Conservation (phyloP, 805 yeast genomes). For the Saccharomycopsis schoenii region DNA sequence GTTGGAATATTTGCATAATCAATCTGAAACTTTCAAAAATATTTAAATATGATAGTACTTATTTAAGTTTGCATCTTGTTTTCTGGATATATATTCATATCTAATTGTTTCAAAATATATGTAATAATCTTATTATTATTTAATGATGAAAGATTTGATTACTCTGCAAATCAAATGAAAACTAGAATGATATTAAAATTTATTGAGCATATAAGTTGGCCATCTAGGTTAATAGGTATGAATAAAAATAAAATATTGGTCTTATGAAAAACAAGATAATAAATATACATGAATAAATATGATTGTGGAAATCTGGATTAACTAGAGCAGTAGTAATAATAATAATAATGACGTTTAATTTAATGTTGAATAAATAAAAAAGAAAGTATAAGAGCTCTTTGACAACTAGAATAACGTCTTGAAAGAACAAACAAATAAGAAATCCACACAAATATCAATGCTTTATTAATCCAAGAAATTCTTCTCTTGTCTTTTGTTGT, state of each 20-base stretch:
- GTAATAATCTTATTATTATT: neutral
- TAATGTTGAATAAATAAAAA: neutral
- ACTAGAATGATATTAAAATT: neutral
- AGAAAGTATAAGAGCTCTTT: neutral
- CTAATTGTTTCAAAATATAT: too few relatives aligned
- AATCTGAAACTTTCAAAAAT: neutral
- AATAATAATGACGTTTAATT: too few relatives aligned
- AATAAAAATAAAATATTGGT: neutral
- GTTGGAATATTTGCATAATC: neutral
- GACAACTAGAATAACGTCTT: neutral
- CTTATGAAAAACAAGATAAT: too few relatives aligned
- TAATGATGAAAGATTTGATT: neutral
- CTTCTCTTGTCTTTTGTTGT: slow-evolving; percentile 93
- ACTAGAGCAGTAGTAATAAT: too few relatives aligned
- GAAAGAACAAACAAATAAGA: neutral
- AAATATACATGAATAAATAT: neutral
- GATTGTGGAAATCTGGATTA: neutral
- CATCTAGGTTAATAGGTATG: neutral
- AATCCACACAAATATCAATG: neutral
- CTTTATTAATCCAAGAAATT: slow-evolving; percentile 43
- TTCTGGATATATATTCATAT: neutral
- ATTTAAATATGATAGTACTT: neutral
- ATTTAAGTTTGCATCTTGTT: neutral
- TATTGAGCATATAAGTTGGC: neutral
- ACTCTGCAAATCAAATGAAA: neutral